A percentile compares a stretch with the other conserved stretches of the same genome.
These are phyloP conservation scores for Nitzschia putrida DNA, from an alignment of 108 stramenopile genomes.

Conservation along the genomic window DNA sequence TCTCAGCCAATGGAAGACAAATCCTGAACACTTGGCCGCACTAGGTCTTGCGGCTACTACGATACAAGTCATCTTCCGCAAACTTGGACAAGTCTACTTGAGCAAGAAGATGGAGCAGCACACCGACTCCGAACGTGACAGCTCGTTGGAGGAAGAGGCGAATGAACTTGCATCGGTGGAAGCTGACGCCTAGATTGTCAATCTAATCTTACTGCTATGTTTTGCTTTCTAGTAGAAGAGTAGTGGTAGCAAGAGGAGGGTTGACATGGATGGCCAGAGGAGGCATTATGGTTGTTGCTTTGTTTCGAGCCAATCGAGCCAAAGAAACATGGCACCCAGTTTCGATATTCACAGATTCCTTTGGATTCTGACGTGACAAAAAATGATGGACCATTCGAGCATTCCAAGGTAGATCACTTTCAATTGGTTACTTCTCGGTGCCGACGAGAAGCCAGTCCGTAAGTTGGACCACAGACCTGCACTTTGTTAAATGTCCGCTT, in stretches of 20 bases:
- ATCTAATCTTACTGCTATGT: too few relatives aligned
- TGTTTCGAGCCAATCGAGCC: background rate
- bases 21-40: conserved; percentile 30
- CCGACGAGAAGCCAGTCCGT: too few relatives aligned
- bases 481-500: too few relatives aligned
- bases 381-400: too few relatives aligned
- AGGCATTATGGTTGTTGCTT: background rate
- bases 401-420: too few relatives aligned
- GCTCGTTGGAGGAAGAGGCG: background rate
- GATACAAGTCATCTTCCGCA: background rate
- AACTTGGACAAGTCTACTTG: background rate
- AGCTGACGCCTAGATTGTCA: background rate
- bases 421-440: too few relatives aligned
- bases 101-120: background rate
- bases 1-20: conserved; percentile 34
- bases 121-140: background rate
- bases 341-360: background rate
- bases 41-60: conserved; percentile 22
- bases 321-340: background rate
- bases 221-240: too few relatives aligned
- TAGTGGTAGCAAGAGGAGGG: too few relatives aligned
- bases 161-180: background rate
- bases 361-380: background rate
- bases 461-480: too few relatives aligned
- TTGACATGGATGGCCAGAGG: too few relatives aligned